Conservation (phyloP, 1,139 yeast genomes). For the Fermentozyma sake region DNA sequence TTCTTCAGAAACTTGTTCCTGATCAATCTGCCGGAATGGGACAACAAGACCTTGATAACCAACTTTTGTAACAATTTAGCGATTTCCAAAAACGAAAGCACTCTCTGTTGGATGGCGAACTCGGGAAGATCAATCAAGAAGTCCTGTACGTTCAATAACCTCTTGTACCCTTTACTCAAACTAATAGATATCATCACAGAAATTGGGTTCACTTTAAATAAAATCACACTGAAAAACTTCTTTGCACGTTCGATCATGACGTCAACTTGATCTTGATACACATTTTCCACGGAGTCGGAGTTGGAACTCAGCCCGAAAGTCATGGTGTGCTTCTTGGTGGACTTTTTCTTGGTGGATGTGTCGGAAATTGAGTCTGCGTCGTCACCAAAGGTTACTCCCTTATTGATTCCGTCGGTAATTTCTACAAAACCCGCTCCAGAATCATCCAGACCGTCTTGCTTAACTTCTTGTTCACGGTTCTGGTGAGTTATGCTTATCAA, state of each 20-base stretch:
- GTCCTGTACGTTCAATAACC: conserved; percentile 58
- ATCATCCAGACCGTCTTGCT: not conserved
- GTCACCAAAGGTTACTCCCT: conserved; percentile 5
- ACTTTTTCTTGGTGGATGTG: conserved; percentile 1
- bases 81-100: conserved; percentile 53
- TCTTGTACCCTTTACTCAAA: conserved; percentile 49
- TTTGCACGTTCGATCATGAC: conserved; percentile 60
- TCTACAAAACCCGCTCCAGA: conserved; percentile 11
- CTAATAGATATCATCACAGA: conserved; percentile 53
- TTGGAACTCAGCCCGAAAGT: conserved; percentile 5
- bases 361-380: not conserved
- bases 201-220: conserved; percentile 43
- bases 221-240: conserved; percentile 51
- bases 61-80: conserved; percentile 48
- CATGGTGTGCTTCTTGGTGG: conserved; percentile 2
- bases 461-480: not conserved
- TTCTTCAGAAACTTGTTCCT: conserved; percentile 45
- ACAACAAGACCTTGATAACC: conserved; percentile 47
- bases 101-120: conserved; percentile 41
- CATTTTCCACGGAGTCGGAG: conserved; percentile 11
- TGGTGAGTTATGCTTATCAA: conserved; percentile 14
- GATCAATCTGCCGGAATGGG: conserved; percentile 56
- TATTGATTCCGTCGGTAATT: conserved; percentile 4
- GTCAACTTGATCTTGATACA: conserved; percentile 38
- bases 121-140: conserved; percentile 54